These are phyloP conservation scores for Boletus tomentosulus DNA, from an alignment of 768 basidiomycete species.

Conservation along the genomic window DNA sequence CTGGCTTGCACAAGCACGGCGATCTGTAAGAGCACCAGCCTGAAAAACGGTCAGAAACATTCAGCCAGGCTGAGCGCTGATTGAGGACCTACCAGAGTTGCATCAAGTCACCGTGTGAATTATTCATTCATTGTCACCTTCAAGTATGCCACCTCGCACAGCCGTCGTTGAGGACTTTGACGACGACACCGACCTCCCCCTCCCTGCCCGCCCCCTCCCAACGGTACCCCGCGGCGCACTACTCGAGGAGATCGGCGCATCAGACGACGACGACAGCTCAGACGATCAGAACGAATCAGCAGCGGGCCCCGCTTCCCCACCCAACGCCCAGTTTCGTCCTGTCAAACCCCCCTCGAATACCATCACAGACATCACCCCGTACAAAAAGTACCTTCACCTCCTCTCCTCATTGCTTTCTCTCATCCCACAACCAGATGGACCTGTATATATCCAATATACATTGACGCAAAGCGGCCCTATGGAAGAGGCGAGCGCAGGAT, in stretches of 20 bases:
- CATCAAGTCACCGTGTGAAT: conserved; percentile 28
- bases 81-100: conserved; percentile 7
- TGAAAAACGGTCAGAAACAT: neutral
- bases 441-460: too few species aligned
- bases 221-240: conserved; percentile 70
- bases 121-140: conserved; percentile 3
- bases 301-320: conserved; percentile 57
- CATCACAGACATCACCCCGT: too few species aligned
- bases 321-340: conserved; percentile 16
- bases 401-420: too few species aligned
- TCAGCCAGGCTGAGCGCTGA: neutral
- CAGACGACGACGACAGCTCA: conserved; percentile 46
- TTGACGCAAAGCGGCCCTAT: too few species aligned
- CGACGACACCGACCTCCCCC: conserved; percentile 89
- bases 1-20: conserved; percentile 9
- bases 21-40: conserved; percentile 8
- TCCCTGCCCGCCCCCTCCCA: conserved; percentile 64
- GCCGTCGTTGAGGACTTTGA: conserved; percentile 79
- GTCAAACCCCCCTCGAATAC: conserved; percentile 30
- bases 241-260: conserved; percentile 62
- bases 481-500: too few species aligned
- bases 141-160: conserved; percentile 48
- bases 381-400: too few species aligned
- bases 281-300: conserved; percentile 31
- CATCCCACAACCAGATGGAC: too few species aligned